Conservation (phyloP, 306 rosid genomes). For the Glycine tomentella region DNA sequence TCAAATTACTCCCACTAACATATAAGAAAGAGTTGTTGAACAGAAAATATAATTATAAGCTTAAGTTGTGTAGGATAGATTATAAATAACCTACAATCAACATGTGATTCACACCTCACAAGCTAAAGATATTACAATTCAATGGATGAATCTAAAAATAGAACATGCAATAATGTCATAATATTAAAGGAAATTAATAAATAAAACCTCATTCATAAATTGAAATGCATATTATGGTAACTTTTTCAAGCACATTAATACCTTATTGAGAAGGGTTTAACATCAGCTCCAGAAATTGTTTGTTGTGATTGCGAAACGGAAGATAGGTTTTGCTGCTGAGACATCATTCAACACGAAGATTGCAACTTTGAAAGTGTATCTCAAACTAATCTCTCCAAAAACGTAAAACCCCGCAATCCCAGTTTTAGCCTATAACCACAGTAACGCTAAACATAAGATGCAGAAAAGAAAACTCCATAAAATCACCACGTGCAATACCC, state of each 20-base stretch:
- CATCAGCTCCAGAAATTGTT: constrained; percentile 43
- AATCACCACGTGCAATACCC: constrained; percentile 43
- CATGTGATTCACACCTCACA: constrained; percentile 1
- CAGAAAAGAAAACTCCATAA: constrained; percentile 42
- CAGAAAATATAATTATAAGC: constrained; percentile 24
- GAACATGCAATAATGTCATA: constrained; percentile 50
- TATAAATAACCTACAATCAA: constrained; percentile 6
- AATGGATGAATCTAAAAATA: constrained; percentile 24
- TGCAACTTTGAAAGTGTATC: constrained; percentile 39
- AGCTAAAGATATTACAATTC: constrained; percentile 12
- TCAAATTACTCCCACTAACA: neutral
- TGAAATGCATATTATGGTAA: constrained; percentile 1
- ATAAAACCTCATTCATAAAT: neutral
- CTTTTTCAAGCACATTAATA: constrained; percentile 10
- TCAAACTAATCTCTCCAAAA: constrained; percentile 8
- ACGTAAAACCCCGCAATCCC: neutral
- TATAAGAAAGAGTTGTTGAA: neutral
- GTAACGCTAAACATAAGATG: neutral
- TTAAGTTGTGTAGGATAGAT: constrained; percentile 5
- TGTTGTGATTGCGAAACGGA: constrained; percentile 46
- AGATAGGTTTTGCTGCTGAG: constrained; percentile 55
- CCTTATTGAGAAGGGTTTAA: constrained; percentile 68
- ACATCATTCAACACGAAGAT: constrained; percentile 40
- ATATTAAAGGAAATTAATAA: neutral
- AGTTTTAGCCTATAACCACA: neutral